phyloP scores from a whole-genome alignment of 2,329 filamentous ascomycete genomes.

The Ampelomyces quisqualis region DNA sequence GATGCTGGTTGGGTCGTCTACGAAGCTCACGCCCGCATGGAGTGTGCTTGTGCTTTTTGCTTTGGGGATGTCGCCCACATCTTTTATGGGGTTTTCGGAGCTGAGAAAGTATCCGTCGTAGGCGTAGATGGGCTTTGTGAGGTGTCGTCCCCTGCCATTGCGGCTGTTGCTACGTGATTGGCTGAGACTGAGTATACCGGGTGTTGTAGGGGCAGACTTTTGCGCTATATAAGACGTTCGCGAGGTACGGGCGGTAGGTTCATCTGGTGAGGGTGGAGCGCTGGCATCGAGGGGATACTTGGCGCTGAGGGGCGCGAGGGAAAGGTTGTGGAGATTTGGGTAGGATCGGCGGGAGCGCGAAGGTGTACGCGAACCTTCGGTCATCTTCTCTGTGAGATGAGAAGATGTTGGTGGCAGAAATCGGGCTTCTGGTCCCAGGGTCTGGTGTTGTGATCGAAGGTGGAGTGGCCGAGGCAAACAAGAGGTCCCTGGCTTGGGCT shows the following conservation, averaged over 20 bases:
- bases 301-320: conserved; percentile 60
- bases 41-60: conserved; percentile 51
- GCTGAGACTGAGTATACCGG: conserved; percentile 50
- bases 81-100: conserved; percentile 23
- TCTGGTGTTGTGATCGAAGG: conserved; percentile 7
- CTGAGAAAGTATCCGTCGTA: conserved; percentile 39
- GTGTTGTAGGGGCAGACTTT: conserved; percentile 51
- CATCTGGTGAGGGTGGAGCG: conserved; percentile 37
- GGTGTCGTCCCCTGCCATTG: conserved; percentile 31
- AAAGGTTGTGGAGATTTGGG: conserved; percentile 60
- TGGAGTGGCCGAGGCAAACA: conserved; percentile 35
- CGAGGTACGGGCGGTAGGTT: conserved; percentile 29
- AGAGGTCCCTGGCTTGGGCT: no score
- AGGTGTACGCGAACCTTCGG: conserved; percentile 28
- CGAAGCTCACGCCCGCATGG: conserved; percentile 33
- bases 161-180: conserved; percentile 35
- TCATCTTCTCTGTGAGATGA: conserved; percentile 9
- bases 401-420: neutral
- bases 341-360: conserved; percentile 54
- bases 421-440: neutral
- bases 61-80: conserved; percentile 45
- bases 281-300: conserved; percentile 54
- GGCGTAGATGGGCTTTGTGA: conserved; percentile 36
- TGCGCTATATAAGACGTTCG: conserved; percentile 51
- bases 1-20: conserved; percentile 11